Conservation (phyloP, 345 rosid genomes). For the Populus simonii region DNA sequence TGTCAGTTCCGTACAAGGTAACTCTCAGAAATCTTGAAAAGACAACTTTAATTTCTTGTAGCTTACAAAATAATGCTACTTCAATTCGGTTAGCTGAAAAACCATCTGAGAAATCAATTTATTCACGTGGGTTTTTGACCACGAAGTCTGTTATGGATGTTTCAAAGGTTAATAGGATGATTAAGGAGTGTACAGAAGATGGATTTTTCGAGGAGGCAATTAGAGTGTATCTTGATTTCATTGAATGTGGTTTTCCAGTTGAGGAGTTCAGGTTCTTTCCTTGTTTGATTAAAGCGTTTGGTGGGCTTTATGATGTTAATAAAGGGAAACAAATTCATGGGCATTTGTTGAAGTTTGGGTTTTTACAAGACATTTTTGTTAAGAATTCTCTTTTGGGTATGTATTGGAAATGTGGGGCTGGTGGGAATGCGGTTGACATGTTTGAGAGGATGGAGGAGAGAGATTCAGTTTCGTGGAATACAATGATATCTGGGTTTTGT, state of each 20-base stretch:
- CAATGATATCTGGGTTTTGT: conserved; percentile 40
- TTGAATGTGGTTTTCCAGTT: conserved; percentile 33
- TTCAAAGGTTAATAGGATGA: conserved; percentile 17
- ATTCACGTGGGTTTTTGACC: neutral
- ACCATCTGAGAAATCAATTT: conserved; percentile 8
- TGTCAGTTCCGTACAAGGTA: conserved; percentile 5
- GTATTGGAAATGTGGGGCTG: conserved; percentile 31
- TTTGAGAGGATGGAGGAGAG: conserved; percentile 36
- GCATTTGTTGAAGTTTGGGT: conserved; percentile 37
- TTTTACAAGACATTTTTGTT: conserved; percentile 27
- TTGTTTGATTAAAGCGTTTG: conserved; percentile 42
- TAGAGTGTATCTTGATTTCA: conserved; percentile 26
- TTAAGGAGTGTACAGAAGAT: conserved; percentile 24
- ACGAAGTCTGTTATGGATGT: conserved; percentile 18
- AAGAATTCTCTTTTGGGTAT: conserved; percentile 32
- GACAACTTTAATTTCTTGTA: conserved; percentile 2
- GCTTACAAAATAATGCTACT: neutral
- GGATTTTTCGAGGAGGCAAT: conserved; percentile 41
- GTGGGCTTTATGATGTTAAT: conserved; percentile 23
- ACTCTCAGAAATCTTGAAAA: conserved; percentile 1
- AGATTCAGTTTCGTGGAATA: conserved; percentile 44
- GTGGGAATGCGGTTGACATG: conserved; percentile 25
- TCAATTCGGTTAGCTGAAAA: neutral
- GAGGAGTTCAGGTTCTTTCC: conserved; percentile 35
- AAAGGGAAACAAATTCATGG: conserved; percentile 39